Conservation (phyloP, 2,329 filamentous ascomycete species). For the Ophiostoma populinum region DNA sequence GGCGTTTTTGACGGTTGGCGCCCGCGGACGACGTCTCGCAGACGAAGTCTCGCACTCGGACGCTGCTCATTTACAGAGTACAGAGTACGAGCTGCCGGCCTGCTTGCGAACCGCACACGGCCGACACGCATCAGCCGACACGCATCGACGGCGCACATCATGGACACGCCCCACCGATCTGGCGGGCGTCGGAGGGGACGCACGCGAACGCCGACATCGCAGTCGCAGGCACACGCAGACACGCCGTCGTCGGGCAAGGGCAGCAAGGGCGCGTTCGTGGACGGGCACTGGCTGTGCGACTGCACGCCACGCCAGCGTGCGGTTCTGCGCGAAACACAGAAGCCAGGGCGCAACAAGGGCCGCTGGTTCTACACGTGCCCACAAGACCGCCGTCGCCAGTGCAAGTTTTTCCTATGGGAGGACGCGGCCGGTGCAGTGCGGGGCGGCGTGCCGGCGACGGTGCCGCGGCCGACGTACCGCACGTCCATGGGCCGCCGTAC, state of each 20-base stretch:
- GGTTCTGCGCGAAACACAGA: slow-evolving; percentile 20
- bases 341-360: slow-evolving; percentile 22
- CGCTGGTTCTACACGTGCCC: slow-evolving; percentile 26
- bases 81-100: too few species aligned
- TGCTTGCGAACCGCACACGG: too few species aligned
- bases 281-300: slow-evolving; percentile 19
- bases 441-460: background rate
- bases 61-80: too few species aligned
- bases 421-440: slow-evolving; percentile 14
- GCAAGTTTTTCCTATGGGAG: slow-evolving; percentile 29
- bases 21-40: too few species aligned
- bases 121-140: too few species aligned
- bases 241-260: slow-evolving; percentile 6
- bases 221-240: too few species aligned
- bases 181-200: too few species aligned
- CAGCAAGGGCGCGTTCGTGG: slow-evolving; percentile 12
- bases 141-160: too few species aligned
- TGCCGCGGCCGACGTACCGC: slow-evolving; percentile 5
- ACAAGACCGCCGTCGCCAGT: slow-evolving; percentile 16
- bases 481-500: slow-evolving; percentile 10
- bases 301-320: slow-evolving; percentile 24
- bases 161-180: too few species aligned
- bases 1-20: too few species aligned
- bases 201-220: too few species aligned
- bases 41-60: too few species aligned